Percentiles rank a stretch among this genome's conserved stretches.
Conservation (phyloP, 116 monocot species). For the Posidonia oceanica region DNA sequence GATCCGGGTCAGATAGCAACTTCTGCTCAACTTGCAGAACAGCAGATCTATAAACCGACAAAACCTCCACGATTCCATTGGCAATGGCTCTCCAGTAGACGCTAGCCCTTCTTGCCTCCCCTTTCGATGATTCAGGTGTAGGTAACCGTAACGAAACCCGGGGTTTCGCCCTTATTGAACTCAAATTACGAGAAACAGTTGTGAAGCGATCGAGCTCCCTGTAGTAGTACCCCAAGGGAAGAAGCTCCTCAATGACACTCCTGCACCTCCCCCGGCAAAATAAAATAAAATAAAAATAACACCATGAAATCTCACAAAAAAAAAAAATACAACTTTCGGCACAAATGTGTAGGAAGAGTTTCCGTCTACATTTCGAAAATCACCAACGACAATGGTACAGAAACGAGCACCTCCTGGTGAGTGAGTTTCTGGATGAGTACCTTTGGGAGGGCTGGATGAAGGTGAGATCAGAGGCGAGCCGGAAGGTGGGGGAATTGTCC, state of each 20-base stretch:
- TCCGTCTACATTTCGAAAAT: too few relatives aligned
- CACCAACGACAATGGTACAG: too few relatives aligned
- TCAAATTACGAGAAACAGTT: conserved; percentile 53
- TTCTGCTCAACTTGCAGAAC: conserved; percentile 95
- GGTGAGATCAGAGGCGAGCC: conserved; percentile 71
- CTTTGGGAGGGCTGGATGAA: conserved; percentile 83
- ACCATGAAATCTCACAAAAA: too few relatives aligned
- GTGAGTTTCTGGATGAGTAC: conserved; percentile 11
- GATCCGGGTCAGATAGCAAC: conserved; percentile 73
- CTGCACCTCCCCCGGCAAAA: conserved; percentile 17
- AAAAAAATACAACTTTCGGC: not conserved
- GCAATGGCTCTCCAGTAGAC: conserved; percentile 78
- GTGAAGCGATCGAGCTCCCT: conserved; percentile 79
- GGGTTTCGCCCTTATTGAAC: conserved; percentile 27
- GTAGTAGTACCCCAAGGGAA: conserved; percentile 87
- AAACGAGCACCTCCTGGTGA: not conserved
- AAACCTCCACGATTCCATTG: conserved; percentile 86
- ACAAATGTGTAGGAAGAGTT: not conserved
- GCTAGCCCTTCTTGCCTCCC: conserved; percentile 34
- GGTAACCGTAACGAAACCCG: not conserved
- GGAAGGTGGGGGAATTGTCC: conserved; percentile 50
- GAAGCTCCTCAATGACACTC: conserved; percentile 67
- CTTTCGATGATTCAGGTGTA: conserved; percentile 11
- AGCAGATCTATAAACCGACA: conserved; percentile 77
- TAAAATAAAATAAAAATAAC: not conserved